These are phyloP conservation scores for Thermoascus crustaceus DNA, from an alignment of 2,329 filamentous ascomycete genomes.

Conservation along the genomic window DNA sequence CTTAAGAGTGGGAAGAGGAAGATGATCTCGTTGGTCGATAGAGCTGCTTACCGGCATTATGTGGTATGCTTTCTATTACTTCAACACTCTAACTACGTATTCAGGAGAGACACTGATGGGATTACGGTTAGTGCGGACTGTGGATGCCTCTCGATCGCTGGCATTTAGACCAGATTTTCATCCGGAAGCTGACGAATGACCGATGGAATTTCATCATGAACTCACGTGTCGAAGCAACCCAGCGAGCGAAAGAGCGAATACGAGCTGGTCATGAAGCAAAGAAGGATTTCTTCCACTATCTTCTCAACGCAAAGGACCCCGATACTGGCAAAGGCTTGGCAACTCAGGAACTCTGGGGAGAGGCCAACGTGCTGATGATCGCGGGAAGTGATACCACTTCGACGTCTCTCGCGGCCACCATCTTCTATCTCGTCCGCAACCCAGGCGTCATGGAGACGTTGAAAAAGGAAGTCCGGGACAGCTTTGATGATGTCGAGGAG, in stretches of 20 bases:
- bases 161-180: conserved; percentile 59
- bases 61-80: conserved; percentile 58
- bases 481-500: conserved; percentile 28
- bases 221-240: conserved; percentile 57
- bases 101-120: conserved; percentile 6
- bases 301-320: conserved; percentile 62
- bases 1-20: conserved; percentile 45
- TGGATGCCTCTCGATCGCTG: conserved; percentile 62
- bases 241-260: conserved; percentile 50
- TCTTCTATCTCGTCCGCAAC: conserved; percentile 34
- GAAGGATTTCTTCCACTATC: conserved; percentile 68
- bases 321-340: conserved; percentile 61
- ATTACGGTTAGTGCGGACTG: conserved; percentile 51
- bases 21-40: conserved; percentile 58
- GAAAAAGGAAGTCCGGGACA: conserved; percentile 27
- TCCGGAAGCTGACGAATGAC: conserved; percentile 57
- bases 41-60: conserved; percentile 60
- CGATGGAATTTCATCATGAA: conserved; percentile 64
- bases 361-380: conserved; percentile 64
- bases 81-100: no score
- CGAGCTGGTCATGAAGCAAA: conserved; percentile 58
- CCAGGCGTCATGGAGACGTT: conserved; percentile 23
- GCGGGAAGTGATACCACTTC: conserved; percentile 66
- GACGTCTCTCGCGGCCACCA: conserved; percentile 45
- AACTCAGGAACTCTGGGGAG: conserved; percentile 60